Base-by-base conservation (phyloP, 306 rosid species). In the Castanea crenata region DNA sequence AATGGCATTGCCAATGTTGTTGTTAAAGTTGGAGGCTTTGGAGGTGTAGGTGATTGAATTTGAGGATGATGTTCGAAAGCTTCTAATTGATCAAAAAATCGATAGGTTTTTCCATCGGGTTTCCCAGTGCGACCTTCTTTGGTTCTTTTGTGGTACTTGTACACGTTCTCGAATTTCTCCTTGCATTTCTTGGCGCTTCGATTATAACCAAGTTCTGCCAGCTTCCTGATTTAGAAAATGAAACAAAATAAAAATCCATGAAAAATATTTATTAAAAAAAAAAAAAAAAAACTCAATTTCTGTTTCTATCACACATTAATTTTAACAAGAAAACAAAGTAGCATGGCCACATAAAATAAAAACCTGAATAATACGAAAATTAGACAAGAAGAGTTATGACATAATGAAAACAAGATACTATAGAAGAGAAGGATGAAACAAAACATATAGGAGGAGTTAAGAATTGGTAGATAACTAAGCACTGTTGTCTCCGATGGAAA, bases 141-240 rank as follows among this genome's bases (percentile, higher is more conserved):
- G 69, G 98, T 95, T 83, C 99, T 85, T 79, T 91, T 90, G 83
- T 95, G 99, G 76, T 95, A 95, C 86, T 95, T 95, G 89, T 90
- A 93, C 31, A 95, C 97, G 80, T 95, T 95, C 89, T 95, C 99
- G 49, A 95, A 95, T 72, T 95, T 95, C 88, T 95, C 99, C 76
- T 93, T 93, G 88, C 99, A 95, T 71, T 95, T 95, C 92, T 95
- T 95, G 19, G 97, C 90, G 75, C 83, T 90, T 85, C 99, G 86
- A 64, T 88, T 88, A 80, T 84, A 95, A 35, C 98, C 99, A 78
- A 88, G 92, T 69, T 92, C 97, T 46, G 92, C 97, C 69, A 95
- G 86, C 81, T 93, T 95, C 91, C 99, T 95, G 94, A 83, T 55
- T 56, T 49, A 49, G 16, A 3, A 49, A 49, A 12, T 49, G 4